Evolutionary conservation across 495 filamentous ascomycete genomes (phyloP).

Genomic region (Extremus antarcticus): DNA sequence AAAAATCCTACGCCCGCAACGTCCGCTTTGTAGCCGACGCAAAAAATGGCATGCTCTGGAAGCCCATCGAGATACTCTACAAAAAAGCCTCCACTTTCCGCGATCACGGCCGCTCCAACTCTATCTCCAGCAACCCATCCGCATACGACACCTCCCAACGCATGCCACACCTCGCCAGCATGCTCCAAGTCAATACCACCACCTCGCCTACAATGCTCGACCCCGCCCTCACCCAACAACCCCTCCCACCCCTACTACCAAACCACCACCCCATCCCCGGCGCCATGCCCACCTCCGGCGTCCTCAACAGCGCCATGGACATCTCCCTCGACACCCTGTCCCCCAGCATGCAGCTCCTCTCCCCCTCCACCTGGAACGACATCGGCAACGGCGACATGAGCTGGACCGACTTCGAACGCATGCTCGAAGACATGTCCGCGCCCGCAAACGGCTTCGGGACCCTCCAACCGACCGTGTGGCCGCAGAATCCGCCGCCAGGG

Average conservation of each 20-base stretch:
- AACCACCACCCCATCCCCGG: background rate
- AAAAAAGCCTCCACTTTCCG: slow-evolving; percentile 15
- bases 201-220: background rate
- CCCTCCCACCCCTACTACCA: background rate
- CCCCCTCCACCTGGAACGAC: background rate
- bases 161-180: background rate
- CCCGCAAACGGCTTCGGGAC: background rate
- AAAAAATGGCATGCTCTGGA: slow-evolving; percentile 18
- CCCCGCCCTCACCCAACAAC: background rate
- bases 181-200: background rate
- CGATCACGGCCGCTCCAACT: slow-evolving; percentile 4
- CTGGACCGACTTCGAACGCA: slow-evolving; percentile 17
- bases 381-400: slow-evolving; percentile 4
- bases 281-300: background rate
- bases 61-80: slow-evolving; percentile 19
- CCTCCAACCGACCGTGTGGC: background rate
- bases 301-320: slow-evolving; percentile 1
- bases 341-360: background rate
- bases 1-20: slow-evolving; percentile 9
- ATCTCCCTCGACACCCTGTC: background rate
- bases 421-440: slow-evolving; percentile 7
- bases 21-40: slow-evolving; percentile 9
- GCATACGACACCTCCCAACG: background rate
- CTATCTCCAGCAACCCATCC: background rate
- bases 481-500: background rate